A percentile compares a stretch with the other conserved stretches of the same genome.
Evolutionary conservation across 2,329 filamentous ascomycete genomes (phyloP).

Genomic region (Lasiodiplodia citricola): DNA sequence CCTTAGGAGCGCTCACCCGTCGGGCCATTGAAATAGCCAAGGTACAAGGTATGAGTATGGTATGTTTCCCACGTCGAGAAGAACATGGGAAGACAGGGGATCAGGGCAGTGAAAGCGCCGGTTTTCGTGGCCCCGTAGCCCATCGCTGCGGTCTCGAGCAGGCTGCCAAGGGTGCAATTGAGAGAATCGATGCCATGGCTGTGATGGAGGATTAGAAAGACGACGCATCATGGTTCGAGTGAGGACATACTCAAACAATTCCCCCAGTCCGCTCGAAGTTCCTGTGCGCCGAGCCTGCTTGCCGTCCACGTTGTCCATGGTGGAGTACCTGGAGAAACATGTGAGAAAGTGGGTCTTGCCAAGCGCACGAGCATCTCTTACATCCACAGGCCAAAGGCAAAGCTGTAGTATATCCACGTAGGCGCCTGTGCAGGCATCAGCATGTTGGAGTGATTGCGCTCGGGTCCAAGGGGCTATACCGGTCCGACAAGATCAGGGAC

Average conservation of each 20-base stretch:
- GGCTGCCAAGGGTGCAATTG: conserved; percentile 91
- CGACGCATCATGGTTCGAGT: background rate
- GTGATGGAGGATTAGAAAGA: conserved; percentile 5
- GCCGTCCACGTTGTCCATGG: conserved; percentile 98
- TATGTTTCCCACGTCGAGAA: conserved; percentile 99
- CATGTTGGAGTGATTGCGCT: background rate
- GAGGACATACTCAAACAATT: conserved; percentile 80
- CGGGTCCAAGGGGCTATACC: conserved; percentile 57
- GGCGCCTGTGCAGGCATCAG: conserved; percentile 64
- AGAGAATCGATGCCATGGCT: conserved; percentile 95
- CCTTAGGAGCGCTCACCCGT: conserved; percentile 56
- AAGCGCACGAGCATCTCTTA: conserved; percentile 44
- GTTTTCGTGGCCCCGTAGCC: conserved; percentile 82
- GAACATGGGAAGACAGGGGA: conserved; percentile 96
- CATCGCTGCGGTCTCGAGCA: conserved; percentile 92
- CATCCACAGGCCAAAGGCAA: conserved; percentile 95
- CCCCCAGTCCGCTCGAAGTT: conserved; percentile 91
- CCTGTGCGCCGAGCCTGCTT: conserved; percentile 96
- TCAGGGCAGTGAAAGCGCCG: conserved; percentile 88
- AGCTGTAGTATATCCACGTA: conserved; percentile 93
- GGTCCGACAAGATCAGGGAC: conserved; percentile 92
- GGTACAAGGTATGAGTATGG: conserved; percentile 95
- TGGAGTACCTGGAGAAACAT: conserved; percentile 69
- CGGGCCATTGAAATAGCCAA: conserved; percentile 95
- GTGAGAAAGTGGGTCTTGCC: conserved; percentile 19